Conservation (phyloP, 306 rosid genomes). For the Cicer arietinum region DNA sequence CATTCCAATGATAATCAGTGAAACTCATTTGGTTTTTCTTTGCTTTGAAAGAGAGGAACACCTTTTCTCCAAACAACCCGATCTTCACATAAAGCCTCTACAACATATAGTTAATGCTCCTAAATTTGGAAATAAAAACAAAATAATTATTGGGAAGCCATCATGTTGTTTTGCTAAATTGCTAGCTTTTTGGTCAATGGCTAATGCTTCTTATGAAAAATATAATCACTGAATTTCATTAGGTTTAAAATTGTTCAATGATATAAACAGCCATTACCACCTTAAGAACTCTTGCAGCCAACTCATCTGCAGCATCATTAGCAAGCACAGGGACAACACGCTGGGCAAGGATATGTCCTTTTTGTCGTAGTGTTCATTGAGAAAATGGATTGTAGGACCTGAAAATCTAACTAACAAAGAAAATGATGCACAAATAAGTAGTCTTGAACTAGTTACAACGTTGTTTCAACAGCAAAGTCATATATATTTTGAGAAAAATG, state of each 20-base stretch:
- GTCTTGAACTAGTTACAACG: neutral
- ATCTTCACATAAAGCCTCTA: slow-evolving; percentile 77
- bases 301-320: no score
- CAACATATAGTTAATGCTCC: slow-evolving; percentile 79
- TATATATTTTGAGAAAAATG: neutral
- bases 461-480: neutral
- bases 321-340: no score
- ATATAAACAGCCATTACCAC: no score
- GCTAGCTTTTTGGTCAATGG: no score
- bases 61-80: slow-evolving; percentile 83
- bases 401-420: slow-evolving; percentile 57
- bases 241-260: no score
- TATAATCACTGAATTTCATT: no score
- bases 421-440: slow-evolving; percentile 6
- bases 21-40: slow-evolving; percentile 66
- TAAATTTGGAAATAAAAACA: slow-evolving; percentile 37
- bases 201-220: no score
- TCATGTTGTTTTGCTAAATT: no score
- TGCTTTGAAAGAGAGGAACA: slow-evolving; percentile 82
- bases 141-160: slow-evolving; percentile 21
- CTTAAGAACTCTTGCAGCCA: no score
- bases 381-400: slow-evolving; percentile 90
- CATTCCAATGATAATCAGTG: slow-evolving; percentile 37
- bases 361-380: slow-evolving; percentile 87
- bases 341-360: no score